These are phyloP conservation scores for Chaetoscypha palmicola DNA, from an alignment of 2,329 filamentous ascomycete genomes.

Conservation along the genomic window DNA sequence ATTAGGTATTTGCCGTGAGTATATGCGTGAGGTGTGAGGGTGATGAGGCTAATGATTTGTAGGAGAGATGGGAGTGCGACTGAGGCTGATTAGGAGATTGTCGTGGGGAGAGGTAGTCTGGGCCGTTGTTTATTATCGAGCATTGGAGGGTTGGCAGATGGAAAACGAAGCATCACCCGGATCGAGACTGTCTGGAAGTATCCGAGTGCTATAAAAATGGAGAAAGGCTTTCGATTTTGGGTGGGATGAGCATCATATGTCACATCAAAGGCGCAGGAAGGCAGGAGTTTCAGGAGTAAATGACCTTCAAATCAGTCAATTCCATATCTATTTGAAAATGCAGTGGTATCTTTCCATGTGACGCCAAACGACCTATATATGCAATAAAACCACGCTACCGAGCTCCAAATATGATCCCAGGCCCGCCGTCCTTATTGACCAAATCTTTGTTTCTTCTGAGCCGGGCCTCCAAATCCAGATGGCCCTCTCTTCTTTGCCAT, in stretches of 20 bases:
- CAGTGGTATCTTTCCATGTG: conserved; percentile 23
- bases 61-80: conserved; percentile 50
- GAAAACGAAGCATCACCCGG: background rate
- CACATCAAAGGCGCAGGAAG: background rate
- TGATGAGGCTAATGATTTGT: conserved; percentile 15
- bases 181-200: too few species aligned
- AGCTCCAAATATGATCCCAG: too few species aligned
- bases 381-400: too few species aligned
- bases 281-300: background rate
- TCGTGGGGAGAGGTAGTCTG: background rate
- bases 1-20: conserved; percentile 61
- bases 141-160: background rate
- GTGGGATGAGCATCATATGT: too few species aligned
- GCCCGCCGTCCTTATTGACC: conserved; percentile 10
- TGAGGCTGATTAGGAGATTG: conserved; percentile 25
- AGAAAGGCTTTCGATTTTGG: background rate
- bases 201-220: too few species aligned
- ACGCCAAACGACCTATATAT: too few species aligned
- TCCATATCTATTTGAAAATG: conserved; percentile 2
- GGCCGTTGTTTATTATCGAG: too few species aligned
- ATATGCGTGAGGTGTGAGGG: conserved; percentile 7
- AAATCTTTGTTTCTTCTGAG: conserved; percentile 50
- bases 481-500: conserved; percentile 54
- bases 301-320: background rate
- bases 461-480: conserved; percentile 39